These are phyloP conservation scores for Geranomyces variabilis DNA, from an alignment of 192 early-diverging fungal species.

Conservation along the genomic window DNA sequence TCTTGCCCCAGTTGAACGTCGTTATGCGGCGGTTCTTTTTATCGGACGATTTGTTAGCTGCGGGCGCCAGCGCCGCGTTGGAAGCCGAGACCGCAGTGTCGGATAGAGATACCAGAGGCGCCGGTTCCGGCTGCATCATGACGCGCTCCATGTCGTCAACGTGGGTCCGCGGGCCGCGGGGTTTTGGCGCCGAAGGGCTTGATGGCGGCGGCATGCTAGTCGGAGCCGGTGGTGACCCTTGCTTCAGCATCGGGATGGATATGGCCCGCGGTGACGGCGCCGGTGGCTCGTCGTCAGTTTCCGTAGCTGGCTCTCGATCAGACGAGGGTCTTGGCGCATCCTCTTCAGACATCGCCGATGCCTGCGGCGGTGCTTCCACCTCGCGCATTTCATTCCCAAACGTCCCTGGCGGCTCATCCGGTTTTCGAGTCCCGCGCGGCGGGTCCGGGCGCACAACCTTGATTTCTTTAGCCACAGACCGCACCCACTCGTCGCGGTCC, in stretches of 20 bases:
- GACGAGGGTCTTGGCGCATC: not conserved
- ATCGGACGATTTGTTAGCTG: constrained; percentile 12
- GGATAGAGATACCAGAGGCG: constrained; percentile 30
- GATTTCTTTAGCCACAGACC: constrained; percentile 65
- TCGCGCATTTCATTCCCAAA: not conserved
- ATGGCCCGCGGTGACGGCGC: not conserved
- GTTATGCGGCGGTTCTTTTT: constrained; percentile 40
- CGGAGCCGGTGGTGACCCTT: not conserved
- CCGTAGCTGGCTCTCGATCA: not conserved
- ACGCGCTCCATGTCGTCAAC: constrained; percentile 57
- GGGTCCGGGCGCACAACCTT: constrained; percentile 28
- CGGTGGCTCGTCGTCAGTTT: constrained; percentile 2
- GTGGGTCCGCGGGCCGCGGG: constrained; percentile 9
- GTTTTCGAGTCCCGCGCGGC: not conserved
- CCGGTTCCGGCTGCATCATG: constrained; percentile 50
- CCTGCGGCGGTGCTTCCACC: not conserved
- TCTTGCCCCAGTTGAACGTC: constrained; percentile 44
- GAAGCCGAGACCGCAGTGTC: not conserved
- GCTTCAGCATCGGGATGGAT: not conserved
- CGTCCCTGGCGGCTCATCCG: not conserved
- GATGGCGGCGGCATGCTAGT: not conserved
- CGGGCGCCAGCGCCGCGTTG: not conserved
- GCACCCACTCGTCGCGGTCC: constrained; percentile 92
- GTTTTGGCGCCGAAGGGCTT: not conserved
- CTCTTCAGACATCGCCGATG: not conserved